A percentile compares a stretch with the other conserved stretches of the same genome.
These are phyloP conservation scores for Pseudohalonectria lignicola DNA, from an alignment of 2,329 filamentous ascomycete species.

Conservation along the genomic window DNA sequence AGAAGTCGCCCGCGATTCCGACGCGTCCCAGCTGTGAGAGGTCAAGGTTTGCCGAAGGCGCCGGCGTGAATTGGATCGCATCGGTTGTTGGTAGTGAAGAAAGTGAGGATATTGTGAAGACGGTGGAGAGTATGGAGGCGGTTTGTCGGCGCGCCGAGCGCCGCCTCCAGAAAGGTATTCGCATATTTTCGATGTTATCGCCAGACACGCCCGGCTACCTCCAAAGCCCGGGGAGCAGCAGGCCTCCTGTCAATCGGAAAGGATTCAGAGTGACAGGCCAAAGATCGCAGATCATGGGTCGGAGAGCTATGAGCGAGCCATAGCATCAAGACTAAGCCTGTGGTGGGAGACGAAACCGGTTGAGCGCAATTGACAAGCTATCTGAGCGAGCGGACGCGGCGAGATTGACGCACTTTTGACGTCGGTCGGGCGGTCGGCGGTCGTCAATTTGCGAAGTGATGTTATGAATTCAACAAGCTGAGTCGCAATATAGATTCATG, in stretches of 20 bases:
- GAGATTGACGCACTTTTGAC: no score
- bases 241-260: background rate
- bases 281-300: conserved; percentile 1
- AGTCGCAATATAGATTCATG: no score
- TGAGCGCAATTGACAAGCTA: no score
- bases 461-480: no score
- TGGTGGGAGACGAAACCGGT: no score
- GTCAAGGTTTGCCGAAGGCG: conserved; percentile 64
- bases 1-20: conserved; percentile 80
- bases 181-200: conserved; percentile 26
- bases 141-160: conserved; percentile 24
- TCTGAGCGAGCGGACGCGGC: no score
- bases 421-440: no score
- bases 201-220: conserved; percentile 1
- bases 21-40: conserved; percentile 69
- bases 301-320: conserved; percentile 2
- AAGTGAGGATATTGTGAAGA: conserved; percentile 26
- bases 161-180: conserved; percentile 31
- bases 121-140: conserved; percentile 11
- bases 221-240: background rate
- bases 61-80: conserved; percentile 48
- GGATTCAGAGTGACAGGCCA: background rate
- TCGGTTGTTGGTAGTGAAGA: conserved; percentile 25
- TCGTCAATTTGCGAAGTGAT: no score
- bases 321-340: no score